Evolutionary conservation across 768 basidiomycete genomes (phyloP).

Genomic region (Lentinula edodes): DNA sequence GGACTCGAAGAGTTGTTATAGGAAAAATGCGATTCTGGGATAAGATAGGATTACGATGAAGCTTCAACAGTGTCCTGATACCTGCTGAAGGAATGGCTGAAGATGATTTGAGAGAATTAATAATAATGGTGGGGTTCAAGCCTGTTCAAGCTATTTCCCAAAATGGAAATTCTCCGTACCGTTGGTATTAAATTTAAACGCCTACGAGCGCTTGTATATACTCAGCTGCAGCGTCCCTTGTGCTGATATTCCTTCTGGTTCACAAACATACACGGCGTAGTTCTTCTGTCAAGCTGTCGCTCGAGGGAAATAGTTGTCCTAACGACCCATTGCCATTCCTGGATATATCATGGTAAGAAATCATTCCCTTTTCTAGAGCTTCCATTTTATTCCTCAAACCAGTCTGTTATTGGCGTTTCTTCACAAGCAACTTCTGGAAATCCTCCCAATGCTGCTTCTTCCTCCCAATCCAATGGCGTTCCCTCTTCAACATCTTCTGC

Average conservation of each 20-base stretch:
- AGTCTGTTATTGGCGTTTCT: constrained; percentile 2
- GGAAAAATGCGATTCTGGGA: neutral
- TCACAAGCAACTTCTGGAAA: constrained; percentile 14
- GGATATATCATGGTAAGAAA: neutral
- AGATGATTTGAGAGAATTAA: neutral
- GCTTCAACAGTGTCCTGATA: neutral
- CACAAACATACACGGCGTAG: neutral
- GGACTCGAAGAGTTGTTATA: neutral
- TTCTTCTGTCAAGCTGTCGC: too few species aligned
- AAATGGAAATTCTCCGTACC: neutral
- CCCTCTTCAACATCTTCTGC: constrained; percentile 16
- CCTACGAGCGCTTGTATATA: too few species aligned
- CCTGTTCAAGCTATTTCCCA: neutral
- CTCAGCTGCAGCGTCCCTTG: too few species aligned
- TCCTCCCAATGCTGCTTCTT: constrained; percentile 16
- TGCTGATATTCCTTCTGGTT: too few species aligned
- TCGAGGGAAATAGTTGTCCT: neutral
- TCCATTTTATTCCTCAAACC: neutral
- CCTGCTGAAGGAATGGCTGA: neutral
- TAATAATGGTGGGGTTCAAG: neutral
- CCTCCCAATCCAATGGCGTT: constrained; percentile 20
- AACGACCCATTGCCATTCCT: neutral
- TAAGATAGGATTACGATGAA: neutral
- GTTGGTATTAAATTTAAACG: too few species aligned
- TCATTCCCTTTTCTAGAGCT: neutral